Evolutionary conservation across 1,284 basidiomycete genomes (phyloP).

Genomic region (Cutaneotrichosporon mucoides): DNA sequence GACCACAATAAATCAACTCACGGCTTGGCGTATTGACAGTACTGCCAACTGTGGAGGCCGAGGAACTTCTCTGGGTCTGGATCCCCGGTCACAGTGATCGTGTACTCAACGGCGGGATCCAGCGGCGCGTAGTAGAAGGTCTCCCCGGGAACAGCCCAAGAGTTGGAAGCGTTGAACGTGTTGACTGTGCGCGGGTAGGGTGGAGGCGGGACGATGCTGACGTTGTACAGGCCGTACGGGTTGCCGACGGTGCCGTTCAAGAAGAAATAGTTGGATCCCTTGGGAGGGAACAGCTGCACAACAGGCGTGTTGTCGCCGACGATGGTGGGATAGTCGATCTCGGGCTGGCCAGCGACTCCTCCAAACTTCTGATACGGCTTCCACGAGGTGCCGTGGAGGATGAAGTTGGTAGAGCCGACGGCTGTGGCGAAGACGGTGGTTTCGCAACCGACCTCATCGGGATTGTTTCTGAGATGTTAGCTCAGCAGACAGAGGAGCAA

Average conservation of each 20-base stretch:
- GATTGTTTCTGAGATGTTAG: background rate
- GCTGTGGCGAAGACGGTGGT: background rate
- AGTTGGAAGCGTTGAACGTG: conserved; percentile 1
- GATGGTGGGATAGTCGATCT: background rate
- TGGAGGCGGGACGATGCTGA: background rate
- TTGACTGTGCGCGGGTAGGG: background rate
- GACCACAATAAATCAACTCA: too few species aligned
- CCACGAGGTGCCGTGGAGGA: background rate
- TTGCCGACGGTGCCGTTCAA: background rate
- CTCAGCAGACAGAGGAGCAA: too few species aligned
- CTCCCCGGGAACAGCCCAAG: background rate
- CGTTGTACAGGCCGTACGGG: background rate
- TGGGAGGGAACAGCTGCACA: background rate
- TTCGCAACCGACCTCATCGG: background rate
- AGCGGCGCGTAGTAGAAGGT: background rate
- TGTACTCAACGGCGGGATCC: background rate
- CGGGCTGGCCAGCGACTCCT: background rate
- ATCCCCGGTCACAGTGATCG: background rate
- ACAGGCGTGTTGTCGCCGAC: background rate
- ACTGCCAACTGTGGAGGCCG: background rate
- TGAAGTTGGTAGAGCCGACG: background rate
- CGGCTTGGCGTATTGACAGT: background rate
- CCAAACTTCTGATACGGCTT: background rate
- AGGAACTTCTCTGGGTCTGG: background rate
- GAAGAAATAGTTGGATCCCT: background rate